Conservation (phyloP, 2,329 filamentous ascomycete genomes). For the Hortaea sp. region DNA sequence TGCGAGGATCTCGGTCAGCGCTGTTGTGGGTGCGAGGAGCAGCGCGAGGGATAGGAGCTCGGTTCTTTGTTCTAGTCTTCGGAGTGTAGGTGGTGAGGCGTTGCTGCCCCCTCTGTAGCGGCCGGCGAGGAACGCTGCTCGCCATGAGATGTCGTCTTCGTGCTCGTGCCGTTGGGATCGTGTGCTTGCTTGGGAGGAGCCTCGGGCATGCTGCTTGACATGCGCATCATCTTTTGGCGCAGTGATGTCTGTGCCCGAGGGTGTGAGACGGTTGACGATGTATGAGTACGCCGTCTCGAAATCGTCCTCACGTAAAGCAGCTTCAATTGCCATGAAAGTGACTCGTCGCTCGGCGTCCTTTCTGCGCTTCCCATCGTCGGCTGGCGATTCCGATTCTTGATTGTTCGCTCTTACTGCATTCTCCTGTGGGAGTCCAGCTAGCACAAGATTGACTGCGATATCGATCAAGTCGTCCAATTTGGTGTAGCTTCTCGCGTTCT, state of each 20-base stretch:
- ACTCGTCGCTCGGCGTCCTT: slow-evolving; percentile 52
- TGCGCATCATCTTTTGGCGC: slow-evolving; percentile 3
- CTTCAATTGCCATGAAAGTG: slow-evolving; percentile 70
- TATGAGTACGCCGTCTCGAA: slow-evolving; percentile 85
- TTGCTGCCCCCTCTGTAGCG: slow-evolving; percentile 47
- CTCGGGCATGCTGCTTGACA: slow-evolving; percentile 6
- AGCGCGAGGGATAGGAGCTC: slow-evolving; percentile 69
- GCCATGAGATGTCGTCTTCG: slow-evolving; percentile 64
- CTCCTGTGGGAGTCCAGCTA: slow-evolving; percentile 32
- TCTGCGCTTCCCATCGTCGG: slow-evolving; percentile 2
- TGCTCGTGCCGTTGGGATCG: slow-evolving; percentile 11
- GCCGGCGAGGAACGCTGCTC: slow-evolving; percentile 67
- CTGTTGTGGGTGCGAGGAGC: slow-evolving; percentile 58
- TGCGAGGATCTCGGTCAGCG: slow-evolving; percentile 64
- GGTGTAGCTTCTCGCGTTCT: slow-evolving; percentile 65
- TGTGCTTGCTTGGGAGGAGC: slow-evolving; percentile 16
- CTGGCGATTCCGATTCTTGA: slow-evolving; percentile 19
- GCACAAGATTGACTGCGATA: slow-evolving; percentile 58
- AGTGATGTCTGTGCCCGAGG: slow-evolving; percentile 19
- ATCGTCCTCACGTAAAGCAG: slow-evolving; percentile 64
- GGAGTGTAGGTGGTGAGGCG: slow-evolving; percentile 47
- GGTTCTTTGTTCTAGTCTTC: slow-evolving; percentile 69
- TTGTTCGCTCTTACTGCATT: slow-evolving; percentile 10
- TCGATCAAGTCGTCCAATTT: slow-evolving; percentile 62
- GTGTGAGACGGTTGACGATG: slow-evolving; percentile 57